A percentile compares a stretch with the other conserved stretches of the same genome.
Conservation (phyloP, 2,329 filamentous ascomycete genomes). For the Herpomyces periplanetae region DNA sequence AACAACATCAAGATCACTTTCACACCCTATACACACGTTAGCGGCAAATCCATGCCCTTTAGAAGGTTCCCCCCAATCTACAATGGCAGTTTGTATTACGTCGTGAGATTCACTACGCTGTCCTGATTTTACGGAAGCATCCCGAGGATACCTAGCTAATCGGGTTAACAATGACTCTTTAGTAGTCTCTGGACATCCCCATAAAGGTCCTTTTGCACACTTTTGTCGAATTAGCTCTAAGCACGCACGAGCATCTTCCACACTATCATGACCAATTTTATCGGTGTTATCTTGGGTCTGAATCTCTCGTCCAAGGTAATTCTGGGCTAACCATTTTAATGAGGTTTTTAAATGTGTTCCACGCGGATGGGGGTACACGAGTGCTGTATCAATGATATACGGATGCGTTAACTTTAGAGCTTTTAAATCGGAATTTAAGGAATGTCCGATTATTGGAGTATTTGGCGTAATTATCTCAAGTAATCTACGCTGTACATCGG, state of each 20-base stretch:
- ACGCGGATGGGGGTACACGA: constrained; percentile 60
- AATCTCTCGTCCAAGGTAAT: constrained; percentile 51
- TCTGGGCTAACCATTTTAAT: constrained; percentile 54
- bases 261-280: constrained; percentile 55
- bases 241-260: constrained; percentile 66
- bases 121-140: constrained; percentile 12
- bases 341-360: constrained; percentile 64
- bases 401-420: constrained; percentile 60
- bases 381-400: constrained; percentile 61
- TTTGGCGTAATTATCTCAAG: constrained; percentile 27
- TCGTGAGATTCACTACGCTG: too few relatives aligned
- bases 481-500: constrained; percentile 42
- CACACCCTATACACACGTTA: constrained; percentile 15
- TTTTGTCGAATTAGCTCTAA: constrained; percentile 81
- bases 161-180: constrained; percentile 68
- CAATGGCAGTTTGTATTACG: too few relatives aligned
- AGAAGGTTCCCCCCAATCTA: constrained; percentile 59
- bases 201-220: constrained; percentile 57
- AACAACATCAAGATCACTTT: constrained; percentile 16
- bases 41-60: constrained; percentile 17
- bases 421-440: constrained; percentile 41
- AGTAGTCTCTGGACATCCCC: constrained; percentile 38
- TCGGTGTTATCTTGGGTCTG: constrained; percentile 30
- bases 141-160: constrained; percentile 15
- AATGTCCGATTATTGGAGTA: constrained; percentile 40